These are phyloP conservation scores for Vigna unguiculata DNA, from an alignment of 306 rosid genomes.

Conservation along the genomic window DNA sequence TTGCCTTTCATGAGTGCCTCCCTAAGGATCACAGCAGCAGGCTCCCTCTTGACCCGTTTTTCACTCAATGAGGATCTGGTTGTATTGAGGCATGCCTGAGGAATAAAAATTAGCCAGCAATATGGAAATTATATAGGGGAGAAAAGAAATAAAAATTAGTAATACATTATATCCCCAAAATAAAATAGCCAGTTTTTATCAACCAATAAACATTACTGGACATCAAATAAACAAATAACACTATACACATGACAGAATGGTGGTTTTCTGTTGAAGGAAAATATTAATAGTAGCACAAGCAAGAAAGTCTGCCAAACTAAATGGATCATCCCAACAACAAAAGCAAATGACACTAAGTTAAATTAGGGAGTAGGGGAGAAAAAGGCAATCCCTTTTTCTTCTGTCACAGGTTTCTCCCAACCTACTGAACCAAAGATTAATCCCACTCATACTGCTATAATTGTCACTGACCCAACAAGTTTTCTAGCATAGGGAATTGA, in stretches of 20 bases:
- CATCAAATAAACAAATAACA: background rate
- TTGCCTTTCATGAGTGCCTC: conserved; percentile 88
- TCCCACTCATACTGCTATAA: too few relatives aligned
- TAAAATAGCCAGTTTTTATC: conserved; percentile 23
- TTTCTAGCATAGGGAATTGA: too few relatives aligned
- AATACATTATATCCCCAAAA: background rate
- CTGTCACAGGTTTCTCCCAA: too few relatives aligned
- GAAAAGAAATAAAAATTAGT: conserved; percentile 16
- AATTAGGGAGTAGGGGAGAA: background rate
- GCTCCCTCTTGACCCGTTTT: conserved; percentile 83
- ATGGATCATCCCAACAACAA: conserved; percentile 20
- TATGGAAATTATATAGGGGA: conserved; percentile 16
- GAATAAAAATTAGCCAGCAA: conserved; percentile 49
- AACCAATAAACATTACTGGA: conserved; percentile 27
- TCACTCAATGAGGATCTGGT: conserved; percentile 66
- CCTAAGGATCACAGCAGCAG: conserved; percentile 67
- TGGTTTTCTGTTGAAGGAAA: conserved; percentile 16
- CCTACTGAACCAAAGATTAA: too few relatives aligned
- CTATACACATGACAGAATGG: conserved; percentile 2
- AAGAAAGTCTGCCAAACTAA: conserved; percentile 26
- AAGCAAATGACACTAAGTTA: background rate
- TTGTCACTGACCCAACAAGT: too few relatives aligned
- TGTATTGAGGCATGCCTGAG: conserved; percentile 76
- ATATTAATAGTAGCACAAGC: conserved; percentile 12
- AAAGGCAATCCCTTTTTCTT: background rate